Conservation (phyloP, 2,329 filamentous ascomycete species). For the Colletotrichum melonis region DNA sequence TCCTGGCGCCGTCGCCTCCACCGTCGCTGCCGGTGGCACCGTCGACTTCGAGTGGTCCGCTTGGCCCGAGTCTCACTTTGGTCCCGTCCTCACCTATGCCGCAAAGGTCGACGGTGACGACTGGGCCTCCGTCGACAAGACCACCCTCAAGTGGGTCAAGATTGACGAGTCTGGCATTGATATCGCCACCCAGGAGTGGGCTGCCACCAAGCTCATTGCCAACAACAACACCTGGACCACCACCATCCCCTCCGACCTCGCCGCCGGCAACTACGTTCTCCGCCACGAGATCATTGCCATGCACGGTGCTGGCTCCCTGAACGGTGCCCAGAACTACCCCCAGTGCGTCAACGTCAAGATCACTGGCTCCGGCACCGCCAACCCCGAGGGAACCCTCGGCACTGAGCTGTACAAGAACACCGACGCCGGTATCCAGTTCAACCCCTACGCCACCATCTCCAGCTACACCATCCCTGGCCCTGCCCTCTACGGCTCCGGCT, state of each 20-base stretch:
- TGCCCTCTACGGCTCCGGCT: conserved; percentile 28
- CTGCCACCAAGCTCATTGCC: conserved; percentile 53
- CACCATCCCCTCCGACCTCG: conserved; percentile 46
- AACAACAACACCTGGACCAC: conserved; percentile 47
- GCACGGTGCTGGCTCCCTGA: conserved; percentile 53
- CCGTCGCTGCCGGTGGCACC: conserved; percentile 52
- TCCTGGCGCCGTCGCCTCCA: conserved; percentile 50
- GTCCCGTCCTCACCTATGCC: conserved; percentile 73
- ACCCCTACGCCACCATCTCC: conserved; percentile 43
- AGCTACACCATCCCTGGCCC: conserved; percentile 48
- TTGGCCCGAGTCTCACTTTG: conserved; percentile 57
- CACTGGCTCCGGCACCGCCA: conserved; percentile 51
- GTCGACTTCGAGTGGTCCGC: conserved; percentile 54
- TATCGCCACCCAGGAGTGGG: conserved; percentile 49
- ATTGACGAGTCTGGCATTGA: conserved; percentile 68
- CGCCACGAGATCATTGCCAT: conserved; percentile 65
- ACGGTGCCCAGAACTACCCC: conserved; percentile 63
- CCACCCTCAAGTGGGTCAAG: conserved; percentile 70
- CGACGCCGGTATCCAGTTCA: conserved; percentile 48
- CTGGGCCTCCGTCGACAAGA: conserved; percentile 65
- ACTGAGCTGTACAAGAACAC: conserved; percentile 43
- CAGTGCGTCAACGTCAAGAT: conserved; percentile 62
- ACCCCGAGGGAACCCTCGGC: conserved; percentile 45
- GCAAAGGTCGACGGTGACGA: conserved; percentile 66
- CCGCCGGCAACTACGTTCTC: conserved; percentile 57